Evolutionary conservation across 768 basidiomycete species (phyloP).

Genomic region (Suillus subalutaceus): DNA sequence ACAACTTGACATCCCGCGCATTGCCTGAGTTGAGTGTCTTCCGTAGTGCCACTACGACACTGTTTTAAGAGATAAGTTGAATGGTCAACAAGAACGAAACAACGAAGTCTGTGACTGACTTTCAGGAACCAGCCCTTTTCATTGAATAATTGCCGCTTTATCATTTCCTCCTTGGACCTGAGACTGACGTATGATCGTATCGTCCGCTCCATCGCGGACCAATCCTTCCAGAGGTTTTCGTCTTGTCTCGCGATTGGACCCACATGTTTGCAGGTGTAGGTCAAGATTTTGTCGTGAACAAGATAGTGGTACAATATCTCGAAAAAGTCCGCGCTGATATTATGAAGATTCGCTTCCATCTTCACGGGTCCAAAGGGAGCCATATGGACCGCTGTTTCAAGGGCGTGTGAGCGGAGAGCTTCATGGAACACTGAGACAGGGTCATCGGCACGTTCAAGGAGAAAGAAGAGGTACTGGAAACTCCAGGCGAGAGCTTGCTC

Average conservation of each 20-base stretch:
- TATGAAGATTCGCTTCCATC: neutral
- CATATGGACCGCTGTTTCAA: neutral
- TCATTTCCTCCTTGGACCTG: neutral
- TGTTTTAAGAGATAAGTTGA: neutral
- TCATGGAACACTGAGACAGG: neutral
- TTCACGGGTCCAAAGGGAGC: neutral
- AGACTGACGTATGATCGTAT: neutral
- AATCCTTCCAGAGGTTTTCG: neutral
- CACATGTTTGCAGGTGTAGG: neutral
- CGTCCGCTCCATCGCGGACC: neutral
- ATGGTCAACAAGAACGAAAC: neutral
- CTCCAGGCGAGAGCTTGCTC: too few species aligned
- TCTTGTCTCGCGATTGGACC: neutral
- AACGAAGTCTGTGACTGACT: neutral
- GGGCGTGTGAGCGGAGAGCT: neutral
- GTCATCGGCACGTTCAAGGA: neutral
- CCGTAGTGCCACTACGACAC: neutral
- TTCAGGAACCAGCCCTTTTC: neutral
- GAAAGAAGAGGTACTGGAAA: neutral
- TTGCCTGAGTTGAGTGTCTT: neutral
- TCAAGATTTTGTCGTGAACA: conserved; percentile 6
- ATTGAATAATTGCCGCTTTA: neutral
- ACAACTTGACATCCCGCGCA: conserved; percentile 4
- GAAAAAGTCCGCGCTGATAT: neutral
- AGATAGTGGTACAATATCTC: neutral